phyloP scores from a whole-genome alignment of 164 flowering plant species.

The Sextonia rubra region DNA sequence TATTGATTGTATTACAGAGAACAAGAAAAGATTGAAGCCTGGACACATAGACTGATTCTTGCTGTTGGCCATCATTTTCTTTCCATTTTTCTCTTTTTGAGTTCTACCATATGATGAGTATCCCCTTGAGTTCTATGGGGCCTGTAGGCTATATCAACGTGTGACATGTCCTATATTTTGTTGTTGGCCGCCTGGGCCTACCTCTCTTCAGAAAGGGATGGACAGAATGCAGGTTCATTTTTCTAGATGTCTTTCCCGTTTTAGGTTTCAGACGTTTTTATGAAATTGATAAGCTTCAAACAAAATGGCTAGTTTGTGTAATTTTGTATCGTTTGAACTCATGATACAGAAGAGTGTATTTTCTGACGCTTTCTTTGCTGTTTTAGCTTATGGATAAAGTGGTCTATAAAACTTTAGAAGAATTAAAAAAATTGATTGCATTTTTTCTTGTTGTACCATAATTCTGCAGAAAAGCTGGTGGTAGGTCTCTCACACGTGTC shows the following conservation, averaged over 20 bases:
- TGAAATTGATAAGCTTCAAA: no score
- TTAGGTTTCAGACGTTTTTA: not conserved
- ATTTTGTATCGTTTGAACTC: not conserved
- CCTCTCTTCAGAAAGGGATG: no score
- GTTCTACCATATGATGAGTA: not conserved
- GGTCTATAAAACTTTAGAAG: not conserved
- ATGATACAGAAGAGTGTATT: not conserved
- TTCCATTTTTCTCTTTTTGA: not conserved
- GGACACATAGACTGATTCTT: no score
- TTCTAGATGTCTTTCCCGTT: not conserved
- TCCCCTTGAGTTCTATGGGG: no score
- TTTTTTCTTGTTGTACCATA: slow-evolving; percentile 10
- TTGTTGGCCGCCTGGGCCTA: no score
- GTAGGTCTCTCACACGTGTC: slow-evolving; percentile 69
- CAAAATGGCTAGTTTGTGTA: no score
- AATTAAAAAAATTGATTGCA: not conserved
- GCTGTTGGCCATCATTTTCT: not conserved
- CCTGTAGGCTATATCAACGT: no score
- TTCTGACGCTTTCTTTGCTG: not conserved
- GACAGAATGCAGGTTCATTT: no score
- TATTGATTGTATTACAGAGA: not conserved
- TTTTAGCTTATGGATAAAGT: not conserved
- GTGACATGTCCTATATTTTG: no score
- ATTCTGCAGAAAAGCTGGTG: slow-evolving; percentile 61
- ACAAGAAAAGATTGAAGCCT: not conserved